Conservation (phyloP, 2,329 filamentous ascomycete genomes). For the Thelonectria blattea region DNA sequence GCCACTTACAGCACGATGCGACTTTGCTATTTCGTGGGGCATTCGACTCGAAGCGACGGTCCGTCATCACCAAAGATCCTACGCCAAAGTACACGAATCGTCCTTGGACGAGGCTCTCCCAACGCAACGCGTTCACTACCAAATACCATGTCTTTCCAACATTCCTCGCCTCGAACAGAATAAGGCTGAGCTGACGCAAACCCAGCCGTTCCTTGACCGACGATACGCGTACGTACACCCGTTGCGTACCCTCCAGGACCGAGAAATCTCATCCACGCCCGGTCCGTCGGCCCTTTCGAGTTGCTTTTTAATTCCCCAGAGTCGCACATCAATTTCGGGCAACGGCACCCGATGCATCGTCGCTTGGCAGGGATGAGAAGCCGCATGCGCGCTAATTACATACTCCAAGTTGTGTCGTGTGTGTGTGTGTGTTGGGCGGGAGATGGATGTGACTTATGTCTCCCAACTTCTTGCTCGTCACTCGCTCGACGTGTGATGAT, state of each 20-base stretch:
- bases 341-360: background rate
- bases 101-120: background rate
- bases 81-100: background rate
- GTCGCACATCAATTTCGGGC: constrained; percentile 1
- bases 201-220: background rate
- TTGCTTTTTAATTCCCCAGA: background rate
- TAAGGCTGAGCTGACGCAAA: constrained; percentile 21
- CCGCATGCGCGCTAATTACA: no score
- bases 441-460: no score
- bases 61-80: constrained; percentile 9
- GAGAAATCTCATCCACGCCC: background rate
- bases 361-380: background rate
- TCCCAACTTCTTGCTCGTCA: no score
- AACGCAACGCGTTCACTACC: background rate
- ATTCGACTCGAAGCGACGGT: background rate
- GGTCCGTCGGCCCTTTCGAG: background rate
- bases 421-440: background rate
- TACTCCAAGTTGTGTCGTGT: background rate
- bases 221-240: constrained; percentile 12
- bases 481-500: background rate
- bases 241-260: constrained; percentile 13
- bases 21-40: background rate
- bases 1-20: no score
- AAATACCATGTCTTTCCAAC: background rate
- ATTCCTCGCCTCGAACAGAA: background rate